Evolutionary conservation across 2,329 filamentous ascomycete species (phyloP).

Genomic region (Botrytis pseudocinerea): DNA sequence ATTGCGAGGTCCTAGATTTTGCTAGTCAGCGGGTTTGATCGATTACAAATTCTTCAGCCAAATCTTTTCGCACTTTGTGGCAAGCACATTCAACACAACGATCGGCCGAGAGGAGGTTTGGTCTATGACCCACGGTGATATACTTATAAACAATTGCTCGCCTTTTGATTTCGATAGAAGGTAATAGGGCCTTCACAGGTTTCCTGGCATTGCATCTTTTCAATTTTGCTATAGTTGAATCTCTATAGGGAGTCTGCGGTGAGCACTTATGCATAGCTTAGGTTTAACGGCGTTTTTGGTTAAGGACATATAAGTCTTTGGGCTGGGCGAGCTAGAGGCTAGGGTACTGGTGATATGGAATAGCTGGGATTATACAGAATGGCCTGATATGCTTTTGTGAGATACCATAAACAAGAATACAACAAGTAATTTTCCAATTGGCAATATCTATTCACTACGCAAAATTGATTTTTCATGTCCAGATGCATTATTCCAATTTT

Average conservation of each 20-base stretch:
- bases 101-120: not conserved
- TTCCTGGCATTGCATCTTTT: not conserved
- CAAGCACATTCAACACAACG: not conserved
- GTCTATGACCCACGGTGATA: not conserved
- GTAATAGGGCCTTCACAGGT: not conserved
- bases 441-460: not conserved
- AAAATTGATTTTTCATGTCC: not conserved
- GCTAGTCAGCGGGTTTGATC: slow-evolving; percentile 65
- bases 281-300: slow-evolving; percentile 18
- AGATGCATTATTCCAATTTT: not conserved
- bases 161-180: not conserved
- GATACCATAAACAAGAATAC: slow-evolving; percentile 18
- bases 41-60: not conserved
- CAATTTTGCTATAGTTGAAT: not conserved
- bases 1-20: slow-evolving; percentile 89
- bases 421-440: slow-evolving; percentile 6
- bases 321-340: slow-evolving; percentile 4
- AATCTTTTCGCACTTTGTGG: not conserved
- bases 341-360: not conserved
- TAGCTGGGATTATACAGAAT: slow-evolving; percentile 17
- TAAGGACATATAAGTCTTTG: not conserved
- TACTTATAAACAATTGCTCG: not conserved
- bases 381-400: slow-evolving; percentile 15
- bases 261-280: slow-evolving; percentile 14
- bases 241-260: not conserved